phyloP scores from a whole-genome alignment of 768 basidiomycete genomes.

The Trichaptum fuscoviolaceum region DNA sequence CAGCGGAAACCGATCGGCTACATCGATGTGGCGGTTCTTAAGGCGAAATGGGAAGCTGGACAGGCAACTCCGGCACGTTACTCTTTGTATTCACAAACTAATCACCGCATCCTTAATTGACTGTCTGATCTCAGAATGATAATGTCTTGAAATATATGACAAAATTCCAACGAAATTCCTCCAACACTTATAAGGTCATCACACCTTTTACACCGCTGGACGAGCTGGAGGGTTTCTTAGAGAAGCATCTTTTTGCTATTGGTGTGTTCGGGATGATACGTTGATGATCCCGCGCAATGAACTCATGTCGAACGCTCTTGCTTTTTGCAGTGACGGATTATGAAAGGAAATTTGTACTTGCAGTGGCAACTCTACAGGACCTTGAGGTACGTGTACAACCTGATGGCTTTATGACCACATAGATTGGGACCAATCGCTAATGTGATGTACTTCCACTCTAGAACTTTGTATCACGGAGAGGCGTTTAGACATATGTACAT shows the following conservation, averaged over 20 bases:
- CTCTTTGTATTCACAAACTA: conserved; percentile 6
- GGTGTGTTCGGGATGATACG: conserved; percentile 34
- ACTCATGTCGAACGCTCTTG: conserved; percentile 3
- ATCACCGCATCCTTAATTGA: neutral
- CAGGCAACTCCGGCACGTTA: conserved; percentile 62
- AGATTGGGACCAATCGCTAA: neutral
- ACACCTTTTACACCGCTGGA: conserved; percentile 75
- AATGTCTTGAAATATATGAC: conserved; percentile 67
- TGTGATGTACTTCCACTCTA: neutral
- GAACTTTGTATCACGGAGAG: neutral
- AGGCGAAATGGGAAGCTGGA: conserved; percentile 73
- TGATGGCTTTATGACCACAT: neutral
- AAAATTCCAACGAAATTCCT: conserved; percentile 59
- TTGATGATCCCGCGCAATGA: neutral
- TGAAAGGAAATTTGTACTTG: conserved; percentile 77
- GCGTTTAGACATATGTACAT: neutral
- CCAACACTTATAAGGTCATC: conserved; percentile 70
- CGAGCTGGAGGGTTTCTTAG: conserved; percentile 78
- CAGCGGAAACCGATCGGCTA: conserved; percentile 78
- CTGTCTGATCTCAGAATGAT: conserved; percentile 47
- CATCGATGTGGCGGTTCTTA: conserved; percentile 70
- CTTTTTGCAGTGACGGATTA: conserved; percentile 67
- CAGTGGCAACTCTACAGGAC: conserved; percentile 72
- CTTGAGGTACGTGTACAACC: conserved; percentile 36
- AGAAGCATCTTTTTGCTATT: conserved; percentile 67